phyloP scores from a whole-genome alignment of 345 rosid genomes.

The Arabidopsis thaliana region TAIR10.1 NC_003074.8:4730501-4731000 shows the following conservation, averaged over 20 bases:
- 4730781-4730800: conserved; percentile 5
- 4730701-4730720: conserved; percentile 14
- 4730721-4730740: conserved; percentile 38
- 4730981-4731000: conserved; percentile 44
- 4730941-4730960: conserved; percentile 8
- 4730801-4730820: background rate
- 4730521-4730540: too few species aligned
- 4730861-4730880: conserved; percentile 27
- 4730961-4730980: conserved; percentile 29
- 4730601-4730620: conserved; percentile 9
- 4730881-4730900: conserved; percentile 32
- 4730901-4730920: conserved; percentile 41
- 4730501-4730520: too few species aligned
- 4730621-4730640: conserved; percentile 22
- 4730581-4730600: conserved; percentile 40
- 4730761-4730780: conserved; percentile 34
- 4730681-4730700: conserved; percentile 39
- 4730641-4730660: conserved; percentile 27
- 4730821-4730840: background rate
- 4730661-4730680: conserved; percentile 40
- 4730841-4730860: background rate
- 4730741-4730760: conserved; percentile 26
- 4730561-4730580: conserved; percentile 11
- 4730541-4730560: background rate
- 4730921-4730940: conserved; percentile 39